Evolutionary conservation across 257 asterid genomes (phyloP).

Genomic region (Ilex aquifolium): DNA sequence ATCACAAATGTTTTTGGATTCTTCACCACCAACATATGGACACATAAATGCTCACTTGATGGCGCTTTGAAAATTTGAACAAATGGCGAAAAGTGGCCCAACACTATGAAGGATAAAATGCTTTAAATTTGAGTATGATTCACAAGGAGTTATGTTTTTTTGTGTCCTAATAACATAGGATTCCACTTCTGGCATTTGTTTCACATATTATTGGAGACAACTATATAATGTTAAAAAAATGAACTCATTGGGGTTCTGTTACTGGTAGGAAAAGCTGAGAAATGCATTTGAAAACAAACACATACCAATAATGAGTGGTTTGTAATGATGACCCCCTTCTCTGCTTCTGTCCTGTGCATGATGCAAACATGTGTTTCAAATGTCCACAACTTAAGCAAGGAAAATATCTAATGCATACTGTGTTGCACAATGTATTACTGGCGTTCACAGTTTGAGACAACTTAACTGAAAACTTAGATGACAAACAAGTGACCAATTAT

Average conservation of each 20-base stretch:
- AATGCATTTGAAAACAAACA: constrained; percentile 18
- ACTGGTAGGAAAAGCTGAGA: constrained; percentile 1
- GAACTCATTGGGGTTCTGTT: not conserved
- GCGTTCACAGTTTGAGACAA: no score
- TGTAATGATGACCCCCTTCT: constrained; percentile 87
- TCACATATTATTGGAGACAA: not conserved
- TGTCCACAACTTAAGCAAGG: not conserved
- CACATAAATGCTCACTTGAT: no score
- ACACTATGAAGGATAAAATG: no score
- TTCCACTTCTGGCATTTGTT: not conserved
- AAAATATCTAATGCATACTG: not conserved
- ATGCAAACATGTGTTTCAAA: constrained; percentile 12
- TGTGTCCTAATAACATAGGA: no score
- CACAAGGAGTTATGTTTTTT: not conserved
- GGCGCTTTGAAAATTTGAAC: no score
- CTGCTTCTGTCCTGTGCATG: constrained; percentile 85
- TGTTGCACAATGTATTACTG: no score
- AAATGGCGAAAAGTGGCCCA: no score
- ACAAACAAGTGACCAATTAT: no score
- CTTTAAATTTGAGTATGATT: not conserved
- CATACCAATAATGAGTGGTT: constrained; percentile 86
- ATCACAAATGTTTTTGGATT: not conserved
- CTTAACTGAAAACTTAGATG: no score
- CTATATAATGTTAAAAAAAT: constrained; percentile 2
- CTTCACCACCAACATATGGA: constrained; percentile 8